Base-by-base conservation (phyloP, 2,329 filamentous ascomycete genomes). In the Exophiala sp. region DNA sequence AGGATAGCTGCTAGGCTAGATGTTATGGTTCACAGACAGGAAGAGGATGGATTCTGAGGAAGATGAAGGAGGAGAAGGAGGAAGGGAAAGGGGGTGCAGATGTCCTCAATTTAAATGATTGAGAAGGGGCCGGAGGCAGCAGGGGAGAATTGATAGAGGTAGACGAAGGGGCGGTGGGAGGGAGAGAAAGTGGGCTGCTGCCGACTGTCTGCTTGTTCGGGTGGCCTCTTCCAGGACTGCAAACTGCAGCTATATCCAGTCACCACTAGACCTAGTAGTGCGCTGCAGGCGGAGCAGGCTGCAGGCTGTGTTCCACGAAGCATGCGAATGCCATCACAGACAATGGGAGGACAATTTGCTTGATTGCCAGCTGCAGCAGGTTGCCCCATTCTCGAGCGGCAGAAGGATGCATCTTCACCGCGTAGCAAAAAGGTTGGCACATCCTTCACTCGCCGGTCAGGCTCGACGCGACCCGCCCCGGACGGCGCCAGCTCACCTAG, bases 51-150 rank as follows among this genome's bases (percentile, higher is more conserved):
- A n/a, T n/a, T 53, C 58, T 46, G 24, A 51, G 48, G 55, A 54
- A 46, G 49, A 43, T 49, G 48, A 55, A 48, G 52, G 46, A 53
- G 51, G 27, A 13, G 48, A 50, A 29, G 46, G 38, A 6, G 22
- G 10, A 40, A 27, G 22, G 21, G 10, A 40, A 27, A 19, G 21
- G 27, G 37, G 21, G 43, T 51, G 58, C 56, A 52, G 60, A 58
- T 54, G 53, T 51, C 48, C 53, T 48, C 50, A 46, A 45, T 63
- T 62, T 63, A 62, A 58, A 56, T 51, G 53, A 48, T 40, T 50
- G 51, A 30, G 41, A 50, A 38, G 19, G 45, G 24, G 38, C 9
- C 21, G 23, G 11, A 38, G n/a, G 21, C 13, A 38, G 30, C 13
- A 38, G 43, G 21, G 14, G 8, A 11, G 13, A 29, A 16, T 18